phyloP scores from a whole-genome alignment of 2,329 filamentous ascomycete species.

The Sclerotinia spermophila region DNA sequence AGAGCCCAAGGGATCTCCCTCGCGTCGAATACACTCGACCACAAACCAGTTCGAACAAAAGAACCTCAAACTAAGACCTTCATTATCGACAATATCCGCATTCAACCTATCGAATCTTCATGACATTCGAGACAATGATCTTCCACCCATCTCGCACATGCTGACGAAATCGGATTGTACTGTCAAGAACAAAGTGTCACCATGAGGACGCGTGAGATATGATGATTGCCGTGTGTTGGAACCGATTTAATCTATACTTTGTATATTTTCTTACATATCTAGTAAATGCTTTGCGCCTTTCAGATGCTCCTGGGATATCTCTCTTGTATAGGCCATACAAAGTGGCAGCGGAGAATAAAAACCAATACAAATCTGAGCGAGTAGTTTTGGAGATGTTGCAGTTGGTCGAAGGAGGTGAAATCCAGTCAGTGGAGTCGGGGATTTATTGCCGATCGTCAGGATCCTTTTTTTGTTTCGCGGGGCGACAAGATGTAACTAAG shows the following conservation, averaged over 20 bases:
- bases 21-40: background rate
- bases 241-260: background rate
- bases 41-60: background rate
- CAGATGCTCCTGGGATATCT: background rate
- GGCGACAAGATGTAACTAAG: background rate
- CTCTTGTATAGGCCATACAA: too few species aligned
- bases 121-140: background rate
- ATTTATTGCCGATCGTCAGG: too few species aligned
- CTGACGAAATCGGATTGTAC: background rate
- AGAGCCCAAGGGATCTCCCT: background rate
- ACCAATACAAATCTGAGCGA: background rate
- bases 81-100: background rate
- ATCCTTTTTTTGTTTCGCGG: too few species aligned
- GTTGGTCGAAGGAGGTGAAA: background rate
- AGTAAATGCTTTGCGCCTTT: background rate
- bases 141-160: background rate
- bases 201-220: background rate
- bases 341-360: background rate
- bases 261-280: background rate
- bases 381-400: background rate
- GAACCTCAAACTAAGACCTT: background rate
- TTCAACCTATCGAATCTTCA: background rate
- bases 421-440: background rate
- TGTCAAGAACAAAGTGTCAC: background rate
- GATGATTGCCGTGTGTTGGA: background rate